Base-by-base conservation (phyloP, 2,329 filamentous ascomycete species). In the Pseudopithomyces chartarum region DNA sequence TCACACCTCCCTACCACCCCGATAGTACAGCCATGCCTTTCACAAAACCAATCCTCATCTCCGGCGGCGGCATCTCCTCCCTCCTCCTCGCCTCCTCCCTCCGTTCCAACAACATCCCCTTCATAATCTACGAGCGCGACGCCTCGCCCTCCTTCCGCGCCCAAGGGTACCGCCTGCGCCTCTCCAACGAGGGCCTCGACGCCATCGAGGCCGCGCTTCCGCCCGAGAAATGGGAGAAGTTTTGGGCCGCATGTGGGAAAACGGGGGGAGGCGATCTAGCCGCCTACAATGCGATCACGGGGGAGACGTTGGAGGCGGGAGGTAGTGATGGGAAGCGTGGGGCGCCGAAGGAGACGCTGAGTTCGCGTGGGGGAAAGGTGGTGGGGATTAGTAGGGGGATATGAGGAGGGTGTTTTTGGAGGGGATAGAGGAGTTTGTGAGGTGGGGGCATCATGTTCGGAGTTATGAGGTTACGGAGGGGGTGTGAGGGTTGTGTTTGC, bases 351-450 rank as follows among this genome's bases (percentile, higher is more conserved):
- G 71, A 76, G 53, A 33, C 50, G 1, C 73, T 88, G 29, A 55
- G 71, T 0, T 86, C 83, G 15, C 79, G 85, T 19, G 84, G 77
- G 38, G 84, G 83, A 5, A 86, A 87, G 67, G 78, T 85, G 8
- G 79, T 89, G 0, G 86, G 86, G 0, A 86, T 89, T 39, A 80
- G 85, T 0, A 76, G 87, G 86, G 86, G 4, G 85, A 87, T 34
- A 88, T 89, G 86, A 79, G 87, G 2, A 78, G 73, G 45, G 59
- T 85, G 5, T 88, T 89, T 64, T 70, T 86, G 44, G 73, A 80
- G 17, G 86, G 85, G 1, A 82, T 81, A 55, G 85, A 88, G 58
- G 68, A 79, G 0, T 75, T 75, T 44, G 78, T 90, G 6, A 75
- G 83, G 22, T 89, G 85, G 83, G 77, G 71, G 11, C 80, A 80